Conservation (phyloP, 106 monocot genomes). For the Platanthera guangdongensis region DNA sequence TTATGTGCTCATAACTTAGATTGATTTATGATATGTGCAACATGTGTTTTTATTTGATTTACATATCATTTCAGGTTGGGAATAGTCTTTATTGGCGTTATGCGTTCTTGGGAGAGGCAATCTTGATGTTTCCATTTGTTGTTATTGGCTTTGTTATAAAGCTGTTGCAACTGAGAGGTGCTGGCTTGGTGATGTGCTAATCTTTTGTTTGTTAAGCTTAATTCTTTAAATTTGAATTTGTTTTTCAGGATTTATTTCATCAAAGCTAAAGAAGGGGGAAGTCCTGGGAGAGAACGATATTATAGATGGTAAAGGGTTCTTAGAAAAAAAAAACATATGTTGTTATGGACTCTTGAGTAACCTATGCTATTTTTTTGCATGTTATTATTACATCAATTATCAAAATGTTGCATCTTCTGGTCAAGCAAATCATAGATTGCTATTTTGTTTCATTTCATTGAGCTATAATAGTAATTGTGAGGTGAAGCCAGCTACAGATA, state of each 20-base stretch:
- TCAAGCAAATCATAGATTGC: neutral
- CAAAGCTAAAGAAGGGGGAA: constrained; percentile 21
- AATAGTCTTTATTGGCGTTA: constrained; percentile 69
- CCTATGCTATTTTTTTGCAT: neutral
- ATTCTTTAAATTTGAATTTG: neutral
- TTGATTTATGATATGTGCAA: constrained; percentile 1
- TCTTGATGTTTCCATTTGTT: constrained; percentile 98
- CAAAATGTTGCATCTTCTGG: neutral
- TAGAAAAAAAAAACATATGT: neutral
- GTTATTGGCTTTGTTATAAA: constrained; percentile 78
- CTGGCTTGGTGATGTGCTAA: neutral
- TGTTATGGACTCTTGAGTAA: neutral
- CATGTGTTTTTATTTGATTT: neutral
- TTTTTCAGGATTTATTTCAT: constrained; percentile 51
- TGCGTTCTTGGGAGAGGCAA: constrained; percentile 83
- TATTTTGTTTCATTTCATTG: neutral
- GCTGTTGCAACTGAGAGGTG: constrained; percentile 89
- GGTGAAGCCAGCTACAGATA: neutral
- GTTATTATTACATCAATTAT: neutral
- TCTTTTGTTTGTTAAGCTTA: too few relatives aligned
- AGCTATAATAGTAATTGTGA: neutral
- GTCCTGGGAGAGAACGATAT: constrained; percentile 21
- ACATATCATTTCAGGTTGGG: constrained; percentile 54
- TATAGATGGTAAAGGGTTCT: constrained; percentile 11
- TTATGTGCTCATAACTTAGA: neutral